Conservation (phyloP, 2,329 filamentous ascomycete genomes). For the Cordyceps cicadae region DNA sequence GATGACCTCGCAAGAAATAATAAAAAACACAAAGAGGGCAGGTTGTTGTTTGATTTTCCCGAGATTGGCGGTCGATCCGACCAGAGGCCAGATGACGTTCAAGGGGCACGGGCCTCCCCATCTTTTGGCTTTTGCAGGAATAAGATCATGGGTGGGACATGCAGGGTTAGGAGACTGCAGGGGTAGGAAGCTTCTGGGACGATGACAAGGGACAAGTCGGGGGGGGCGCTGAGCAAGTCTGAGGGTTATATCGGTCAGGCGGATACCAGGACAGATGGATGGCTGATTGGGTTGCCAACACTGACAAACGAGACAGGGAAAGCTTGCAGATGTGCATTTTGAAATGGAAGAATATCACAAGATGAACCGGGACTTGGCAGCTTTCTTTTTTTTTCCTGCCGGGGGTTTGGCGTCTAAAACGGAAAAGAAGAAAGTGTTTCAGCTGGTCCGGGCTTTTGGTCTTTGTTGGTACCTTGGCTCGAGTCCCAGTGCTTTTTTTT, state of each 20-base stretch:
- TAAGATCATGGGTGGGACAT: not conserved
- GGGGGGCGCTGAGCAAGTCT: no score
- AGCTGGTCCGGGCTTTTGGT: not conserved
- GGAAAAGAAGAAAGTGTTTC: constrained; percentile 3
- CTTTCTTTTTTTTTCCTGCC: not conserved
- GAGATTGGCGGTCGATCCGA: not conserved
- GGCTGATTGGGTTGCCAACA: not conserved
- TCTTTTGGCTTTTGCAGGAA: not conserved
- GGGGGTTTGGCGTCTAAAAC: not conserved
- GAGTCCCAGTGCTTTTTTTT: not conserved
- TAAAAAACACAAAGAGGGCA: no score
- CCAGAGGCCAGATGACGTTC: not conserved
- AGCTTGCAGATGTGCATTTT: not conserved
- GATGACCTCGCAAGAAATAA: not conserved
- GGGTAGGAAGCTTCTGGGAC: not conserved
- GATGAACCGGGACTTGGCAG: not conserved
- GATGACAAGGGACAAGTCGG: no score
- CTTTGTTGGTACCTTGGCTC: not conserved
- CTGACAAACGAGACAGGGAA: not conserved
- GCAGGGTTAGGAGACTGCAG: not conserved
- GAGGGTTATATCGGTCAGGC: no score
- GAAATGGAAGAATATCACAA: no score
- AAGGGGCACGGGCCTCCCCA: not conserved
- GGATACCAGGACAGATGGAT: not conserved
- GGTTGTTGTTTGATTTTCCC: not conserved